Base-by-base conservation (phyloP, 1,284 basidiomycete genomes). In the Pholiota adiposa region DNA sequence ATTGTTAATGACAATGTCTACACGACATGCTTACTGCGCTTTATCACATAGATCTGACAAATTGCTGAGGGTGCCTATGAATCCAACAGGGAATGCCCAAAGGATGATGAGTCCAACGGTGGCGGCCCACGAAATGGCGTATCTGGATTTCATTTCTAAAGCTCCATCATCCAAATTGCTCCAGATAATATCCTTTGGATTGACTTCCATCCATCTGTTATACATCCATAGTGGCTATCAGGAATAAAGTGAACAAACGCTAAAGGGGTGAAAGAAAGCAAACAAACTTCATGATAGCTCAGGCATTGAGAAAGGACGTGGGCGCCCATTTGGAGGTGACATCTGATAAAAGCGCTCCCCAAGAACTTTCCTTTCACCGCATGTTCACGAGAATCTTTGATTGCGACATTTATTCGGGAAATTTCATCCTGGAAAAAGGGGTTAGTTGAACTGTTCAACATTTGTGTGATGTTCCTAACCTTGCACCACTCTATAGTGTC, bases 261-360 rank as follows among this genome's bases (percentile, higher is more conserved):
- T 3, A 27, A 27, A 23, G 5, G 23, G 2, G 9, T 5, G 12
- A 46, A 25, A 19, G 9, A 16, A 23, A 31, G 11, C 19, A 50
- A 23, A 63, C 71, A 51, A 62, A 80, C 79, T 69, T 83, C 75
- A 65, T 87, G 83, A 67, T 87, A 82, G 46, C 81, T 79, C 44
- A 88, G 71, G 61, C 82, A 84, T 68, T 88, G 86, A 1, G 81
- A 82, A 19, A 90, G 83, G 63, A 91, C 84, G 71, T 90, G 88
- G 2, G 89, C 89, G 9, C 88, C 91, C 64, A 92, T 85, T 72
- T 93, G 92, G 55, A 88, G 81, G 71, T 92, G 87, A 77, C 92
- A 94, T 54, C 89, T 83, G 63, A 94, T 86, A 74, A 94, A 94
- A 0, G 83, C 87, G 57, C 83, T 85, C 18, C 86, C 86, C 50